These are phyloP conservation scores for Sphagnum tenellum DNA, from an alignment of 225 moss, liverwort and hornwort genomes.

Conservation along the genomic window DNA sequence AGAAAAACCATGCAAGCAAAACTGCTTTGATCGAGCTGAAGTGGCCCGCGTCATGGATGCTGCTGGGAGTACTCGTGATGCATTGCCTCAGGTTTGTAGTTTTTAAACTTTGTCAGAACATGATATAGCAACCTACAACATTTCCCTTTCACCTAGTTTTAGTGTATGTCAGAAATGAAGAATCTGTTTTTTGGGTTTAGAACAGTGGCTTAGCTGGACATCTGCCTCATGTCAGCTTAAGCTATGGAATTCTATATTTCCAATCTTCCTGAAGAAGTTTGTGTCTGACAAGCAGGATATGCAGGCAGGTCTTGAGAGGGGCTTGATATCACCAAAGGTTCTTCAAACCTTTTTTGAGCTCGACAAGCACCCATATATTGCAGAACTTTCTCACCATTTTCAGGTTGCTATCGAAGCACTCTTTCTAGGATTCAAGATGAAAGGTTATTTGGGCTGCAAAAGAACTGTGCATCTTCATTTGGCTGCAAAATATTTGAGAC, in stretches of 20 bases:
- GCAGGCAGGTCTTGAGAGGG: constrained; percentile 81
- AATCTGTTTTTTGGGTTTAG: too few species aligned
- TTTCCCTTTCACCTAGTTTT: too few species aligned
- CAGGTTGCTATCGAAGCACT: constrained; percentile 31
- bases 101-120: too few species aligned
- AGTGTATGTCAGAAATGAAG: too few species aligned
- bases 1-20: constrained; percentile 70
- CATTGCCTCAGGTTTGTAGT: constrained; percentile 66
- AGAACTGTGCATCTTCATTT: too few species aligned
- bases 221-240: too few species aligned
- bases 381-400: constrained; percentile 62
- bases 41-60: constrained; percentile 93
- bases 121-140: too few species aligned
- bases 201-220: too few species aligned
- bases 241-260: too few species aligned
- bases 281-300: constrained; percentile 49
- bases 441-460: too few species aligned
- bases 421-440: too few species aligned
- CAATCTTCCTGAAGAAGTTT: neutral
- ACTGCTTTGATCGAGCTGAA: constrained; percentile 89
- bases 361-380: constrained; percentile 65
- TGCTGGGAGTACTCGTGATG: constrained; percentile 74
- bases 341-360: constrained; percentile 84
- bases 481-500: too few species aligned
- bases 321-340: constrained; percentile 76